Evolutionary conservation across 2,329 filamentous ascomycete species (phyloP).

Genomic region (Trichoderma asperellum): DNA sequence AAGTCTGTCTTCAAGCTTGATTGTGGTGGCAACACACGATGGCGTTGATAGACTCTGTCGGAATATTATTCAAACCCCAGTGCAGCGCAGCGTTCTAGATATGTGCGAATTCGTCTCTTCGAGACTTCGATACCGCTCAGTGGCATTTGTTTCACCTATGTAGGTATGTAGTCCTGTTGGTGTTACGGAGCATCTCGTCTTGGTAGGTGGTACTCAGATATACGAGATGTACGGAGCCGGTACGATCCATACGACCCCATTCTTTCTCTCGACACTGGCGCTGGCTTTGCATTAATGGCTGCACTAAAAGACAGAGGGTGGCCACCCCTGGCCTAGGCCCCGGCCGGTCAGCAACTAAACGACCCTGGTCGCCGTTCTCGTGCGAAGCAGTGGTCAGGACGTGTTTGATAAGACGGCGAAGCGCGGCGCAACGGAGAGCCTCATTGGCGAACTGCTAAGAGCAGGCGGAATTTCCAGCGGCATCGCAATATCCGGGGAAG

Average conservation of each 20-base stretch:
- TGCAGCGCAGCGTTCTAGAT: neutral
- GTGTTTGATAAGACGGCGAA: constrained; percentile 9
- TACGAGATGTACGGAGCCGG: constrained; percentile 27
- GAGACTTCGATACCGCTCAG: neutral
- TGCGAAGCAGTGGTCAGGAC: neutral
- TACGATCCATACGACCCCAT: constrained; percentile 24
- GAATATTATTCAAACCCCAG: neutral
- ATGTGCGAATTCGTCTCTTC: neutral
- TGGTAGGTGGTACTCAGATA: constrained; percentile 25
- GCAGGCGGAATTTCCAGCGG: neutral
- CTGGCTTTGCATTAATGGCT: neutral
- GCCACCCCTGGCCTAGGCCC: constrained; percentile 11
- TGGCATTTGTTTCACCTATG: neutral
- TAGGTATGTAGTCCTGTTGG: neutral
- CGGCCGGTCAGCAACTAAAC: constrained; percentile 6
- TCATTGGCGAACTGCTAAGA: constrained; percentile 1
- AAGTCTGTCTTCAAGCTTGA: constrained; percentile 23
- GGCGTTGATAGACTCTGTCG: no score
- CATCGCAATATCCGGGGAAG: constrained; percentile 23
- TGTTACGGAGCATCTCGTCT: neutral
- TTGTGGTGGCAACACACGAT: neutral
- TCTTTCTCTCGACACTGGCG: neutral
- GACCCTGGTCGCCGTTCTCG: constrained; percentile 1
- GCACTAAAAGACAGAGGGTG: neutral
- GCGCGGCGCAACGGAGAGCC: neutral